These are phyloP conservation scores for Amanita rubescens DNA, from an alignment of 768 basidiomycete genomes.

Conservation along the genomic window DNA sequence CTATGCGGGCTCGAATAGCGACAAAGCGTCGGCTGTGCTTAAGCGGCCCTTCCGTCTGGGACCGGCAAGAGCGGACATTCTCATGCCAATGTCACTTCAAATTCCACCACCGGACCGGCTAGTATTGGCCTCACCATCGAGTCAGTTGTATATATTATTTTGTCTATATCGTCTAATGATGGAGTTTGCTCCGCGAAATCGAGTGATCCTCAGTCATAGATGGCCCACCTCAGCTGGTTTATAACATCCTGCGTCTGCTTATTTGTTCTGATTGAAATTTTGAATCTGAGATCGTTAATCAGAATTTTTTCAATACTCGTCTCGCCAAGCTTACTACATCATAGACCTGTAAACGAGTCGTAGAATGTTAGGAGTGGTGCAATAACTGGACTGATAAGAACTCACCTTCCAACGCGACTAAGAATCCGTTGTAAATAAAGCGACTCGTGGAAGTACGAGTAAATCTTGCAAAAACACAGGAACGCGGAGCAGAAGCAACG, in stretches of 20 bases:
- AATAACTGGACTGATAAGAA: conserved; percentile 3
- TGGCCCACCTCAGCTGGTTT: not conserved
- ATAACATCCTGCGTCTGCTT: no score
- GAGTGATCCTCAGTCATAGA: no score
- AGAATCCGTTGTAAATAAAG: conserved; percentile 7
- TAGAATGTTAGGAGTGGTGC: conserved; percentile 1
- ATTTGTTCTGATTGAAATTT: no score
- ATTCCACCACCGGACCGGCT: conserved; percentile 14
- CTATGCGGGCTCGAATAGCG: not conserved
- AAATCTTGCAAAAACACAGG: conserved; percentile 10
- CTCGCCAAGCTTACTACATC: not conserved
- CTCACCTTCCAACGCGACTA: conserved; percentile 10
- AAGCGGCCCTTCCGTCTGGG: conserved; percentile 14
- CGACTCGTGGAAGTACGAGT: conserved; percentile 8
- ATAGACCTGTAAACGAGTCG: not conserved
- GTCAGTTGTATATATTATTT: conserved; percentile 26
- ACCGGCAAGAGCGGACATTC: conserved; percentile 12
- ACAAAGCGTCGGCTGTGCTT: not conserved
- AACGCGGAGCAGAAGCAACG: conserved; percentile 11
- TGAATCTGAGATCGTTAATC: no score
- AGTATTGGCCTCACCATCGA: conserved; percentile 53
- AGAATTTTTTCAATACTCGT: no score
- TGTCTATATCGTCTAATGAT: not conserved
- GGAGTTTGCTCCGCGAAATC: no score
- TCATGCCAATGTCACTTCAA: not conserved